These are phyloP conservation scores for Tolypocladium nubicola DNA, from an alignment of 2,329 filamentous ascomycete species.

Conservation along the genomic window DNA sequence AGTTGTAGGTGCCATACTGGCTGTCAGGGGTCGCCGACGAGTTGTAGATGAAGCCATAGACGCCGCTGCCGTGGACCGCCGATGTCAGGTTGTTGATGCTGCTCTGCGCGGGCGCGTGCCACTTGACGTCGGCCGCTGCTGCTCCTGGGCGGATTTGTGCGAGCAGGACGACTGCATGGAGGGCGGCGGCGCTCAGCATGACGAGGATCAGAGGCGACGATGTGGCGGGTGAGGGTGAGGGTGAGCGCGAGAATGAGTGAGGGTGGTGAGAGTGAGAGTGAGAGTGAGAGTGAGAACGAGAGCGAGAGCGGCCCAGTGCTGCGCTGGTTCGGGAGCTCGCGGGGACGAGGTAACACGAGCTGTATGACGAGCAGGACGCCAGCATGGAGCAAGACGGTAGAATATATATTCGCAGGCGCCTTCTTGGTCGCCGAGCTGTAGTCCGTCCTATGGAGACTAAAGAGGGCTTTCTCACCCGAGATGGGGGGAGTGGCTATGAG, in stretches of 20 bases:
- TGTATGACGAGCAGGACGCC: not conserved
- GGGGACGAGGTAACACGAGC: not conserved
- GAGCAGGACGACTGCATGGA: not conserved
- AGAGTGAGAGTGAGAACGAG: not conserved
- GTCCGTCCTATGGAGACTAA: no score
- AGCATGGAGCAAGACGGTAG: not conserved
- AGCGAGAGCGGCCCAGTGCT: not conserved
- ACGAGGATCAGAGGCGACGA: not conserved
- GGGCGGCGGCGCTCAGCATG: not conserved
- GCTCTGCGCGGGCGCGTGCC: constrained; percentile 46
- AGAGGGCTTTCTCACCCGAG: not conserved
- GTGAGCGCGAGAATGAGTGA: not conserved
- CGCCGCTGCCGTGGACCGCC: constrained; percentile 48
- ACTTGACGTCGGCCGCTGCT: constrained; percentile 31
- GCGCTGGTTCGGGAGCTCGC: not conserved
- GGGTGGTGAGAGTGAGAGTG: not conserved
- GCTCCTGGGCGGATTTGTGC: not conserved
- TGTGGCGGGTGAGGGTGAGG: not conserved
- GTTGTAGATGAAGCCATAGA: constrained; percentile 67
- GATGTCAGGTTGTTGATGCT: constrained; percentile 50
- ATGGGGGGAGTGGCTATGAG: not conserved
- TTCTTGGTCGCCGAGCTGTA: no score
- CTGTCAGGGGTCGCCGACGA: constrained; percentile 46
- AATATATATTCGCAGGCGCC: not conserved
- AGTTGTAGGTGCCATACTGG: constrained; percentile 61